A percentile compares a stretch with the other conserved stretches of the same genome.
These are phyloP conservation scores for Paraphaeosphaeria sporulosa DNA, from an alignment of 2,329 filamentous ascomycete genomes.

Conservation along the genomic window DNA sequence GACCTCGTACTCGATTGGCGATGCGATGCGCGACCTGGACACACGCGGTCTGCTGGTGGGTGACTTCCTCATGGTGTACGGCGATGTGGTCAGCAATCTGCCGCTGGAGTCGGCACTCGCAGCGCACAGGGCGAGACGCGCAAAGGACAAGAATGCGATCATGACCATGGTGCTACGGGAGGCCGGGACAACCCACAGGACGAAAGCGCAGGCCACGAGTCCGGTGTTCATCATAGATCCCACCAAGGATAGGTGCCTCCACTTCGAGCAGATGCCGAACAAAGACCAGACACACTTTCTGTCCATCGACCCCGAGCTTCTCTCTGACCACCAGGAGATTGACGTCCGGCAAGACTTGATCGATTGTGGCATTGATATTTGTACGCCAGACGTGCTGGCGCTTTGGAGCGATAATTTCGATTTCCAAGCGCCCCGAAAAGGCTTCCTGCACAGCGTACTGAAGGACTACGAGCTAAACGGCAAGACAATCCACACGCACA, in stretches of 20 bases:
- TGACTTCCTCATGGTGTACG: constrained; percentile 92
- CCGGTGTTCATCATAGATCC: constrained; percentile 89
- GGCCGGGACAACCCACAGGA: constrained; percentile 76
- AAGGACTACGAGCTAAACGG: constrained; percentile 98
- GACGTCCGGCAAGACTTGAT: constrained; percentile 88
- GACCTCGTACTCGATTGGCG: constrained; percentile 85
- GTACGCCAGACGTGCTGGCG: constrained; percentile 92
- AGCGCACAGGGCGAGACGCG: constrained; percentile 79
- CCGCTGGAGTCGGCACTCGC: constrained; percentile 80
- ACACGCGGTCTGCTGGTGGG: constrained; percentile 82
- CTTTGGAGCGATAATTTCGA: constrained; percentile 98
- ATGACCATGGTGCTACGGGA: constrained; percentile 95
- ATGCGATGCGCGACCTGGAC: constrained; percentile 94
- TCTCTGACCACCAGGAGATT: constrained; percentile 76
- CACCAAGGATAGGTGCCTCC: constrained; percentile 79
- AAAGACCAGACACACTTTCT: constrained; percentile 70
- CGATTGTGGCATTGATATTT: constrained; percentile 96
- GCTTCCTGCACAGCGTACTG: constrained; percentile 89
- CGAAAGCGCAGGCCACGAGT: constrained; percentile 76
- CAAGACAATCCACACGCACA: constrained; percentile 93
- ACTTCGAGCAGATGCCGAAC: constrained; percentile 90
- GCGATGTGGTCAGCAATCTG: constrained; percentile 90
- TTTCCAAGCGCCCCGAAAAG: constrained; percentile 86
- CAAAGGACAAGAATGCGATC: constrained; percentile 89
- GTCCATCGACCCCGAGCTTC: constrained; percentile 79